phyloP scores from a whole-genome alignment of 129 eudicot genomes.

The Flaveria brownii region DNA sequence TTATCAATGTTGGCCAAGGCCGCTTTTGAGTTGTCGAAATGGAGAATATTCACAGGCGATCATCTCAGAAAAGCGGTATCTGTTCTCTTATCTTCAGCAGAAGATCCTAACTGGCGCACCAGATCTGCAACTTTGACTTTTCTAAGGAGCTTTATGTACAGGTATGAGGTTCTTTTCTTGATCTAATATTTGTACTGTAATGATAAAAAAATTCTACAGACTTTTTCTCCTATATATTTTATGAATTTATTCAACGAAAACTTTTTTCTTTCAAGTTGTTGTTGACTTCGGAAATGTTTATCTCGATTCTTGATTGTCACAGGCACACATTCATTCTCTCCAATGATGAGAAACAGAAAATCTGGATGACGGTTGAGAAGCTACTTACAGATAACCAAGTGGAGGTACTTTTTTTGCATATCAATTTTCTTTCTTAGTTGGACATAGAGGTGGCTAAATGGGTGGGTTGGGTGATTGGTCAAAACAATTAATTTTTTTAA shows the following conservation, averaged over 20 bases:
- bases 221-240: neutral
- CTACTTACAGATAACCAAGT: constrained; percentile 86
- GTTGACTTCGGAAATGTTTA: neutral
- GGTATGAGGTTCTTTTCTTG: constrained; percentile 43
- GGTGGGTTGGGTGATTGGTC: neutral
- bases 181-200: neutral
- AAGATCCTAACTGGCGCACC: constrained; percentile 96
- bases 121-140: constrained; percentile 93
- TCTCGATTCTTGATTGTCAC: constrained; percentile 6
- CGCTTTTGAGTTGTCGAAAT: constrained; percentile 88
- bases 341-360: constrained; percentile 55
- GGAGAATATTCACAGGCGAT: constrained; percentile 66
- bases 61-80: constrained; percentile 74
- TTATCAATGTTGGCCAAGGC: constrained; percentile 93
- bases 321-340: constrained; percentile 90
- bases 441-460: neutral
- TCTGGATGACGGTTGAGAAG: constrained; percentile 86
- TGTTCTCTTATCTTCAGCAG: constrained; percentile 64
- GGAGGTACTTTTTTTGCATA: constrained; percentile 46
- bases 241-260: neutral
- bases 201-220: neutral
- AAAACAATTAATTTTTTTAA: neutral
- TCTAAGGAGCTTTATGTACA: constrained; percentile 87
- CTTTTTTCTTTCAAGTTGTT: neutral
- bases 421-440: neutral